Base-by-base conservation (phyloP, 495 filamentous ascomycete species). In the Penicillium atrosanguineum region DNA sequence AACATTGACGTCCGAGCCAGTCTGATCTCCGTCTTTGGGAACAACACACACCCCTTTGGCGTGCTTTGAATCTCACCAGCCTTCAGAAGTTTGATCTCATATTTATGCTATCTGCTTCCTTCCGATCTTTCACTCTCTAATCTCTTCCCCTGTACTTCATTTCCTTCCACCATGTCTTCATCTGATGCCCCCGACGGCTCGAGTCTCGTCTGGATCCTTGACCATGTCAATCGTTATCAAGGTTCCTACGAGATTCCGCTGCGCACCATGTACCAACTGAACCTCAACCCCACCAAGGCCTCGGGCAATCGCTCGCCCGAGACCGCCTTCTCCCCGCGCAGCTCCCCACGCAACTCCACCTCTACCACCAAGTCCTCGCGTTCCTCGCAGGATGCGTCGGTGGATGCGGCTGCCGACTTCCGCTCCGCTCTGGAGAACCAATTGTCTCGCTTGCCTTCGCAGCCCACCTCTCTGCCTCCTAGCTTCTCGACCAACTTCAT, bases 241-340 rank as follows among this genome's bases (percentile, higher is more conserved):
- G 77, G 74, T 52, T 77, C 75, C 29, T 88, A 88, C 61, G 87
- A 89, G 59, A 84, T 90, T 38, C 87, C 87, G 15, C 75, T 90
- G 19, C 81, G 86, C 46, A 87, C 83, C 51, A 88, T 89, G 78
- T 90, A 90, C 65, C 79, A 78, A 14, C 74, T 90, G 66, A 90
- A 90, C 61, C 85, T 79, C 53, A 75, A 81, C 38, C 75, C 81
- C 6, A 73, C 50, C 62, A 78, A 68, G 69, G 73, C 44, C 52
- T 43, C 75, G 56, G 41, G 51, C 62, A 55, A 68, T 59, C 50
- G 56, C 59, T 34, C 52, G 47, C 56, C 68, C 56, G 55, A 73
- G 38, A 69, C 72, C 38, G 53, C 62, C 53, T 62, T 77, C 59
- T 48, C 61, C 39, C 36, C 67, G 7, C 69, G 69, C 15, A 57